phyloP scores from a whole-genome alignment of 352 stramenopile genomes.

The Globisporangium carolinianum region DNA sequence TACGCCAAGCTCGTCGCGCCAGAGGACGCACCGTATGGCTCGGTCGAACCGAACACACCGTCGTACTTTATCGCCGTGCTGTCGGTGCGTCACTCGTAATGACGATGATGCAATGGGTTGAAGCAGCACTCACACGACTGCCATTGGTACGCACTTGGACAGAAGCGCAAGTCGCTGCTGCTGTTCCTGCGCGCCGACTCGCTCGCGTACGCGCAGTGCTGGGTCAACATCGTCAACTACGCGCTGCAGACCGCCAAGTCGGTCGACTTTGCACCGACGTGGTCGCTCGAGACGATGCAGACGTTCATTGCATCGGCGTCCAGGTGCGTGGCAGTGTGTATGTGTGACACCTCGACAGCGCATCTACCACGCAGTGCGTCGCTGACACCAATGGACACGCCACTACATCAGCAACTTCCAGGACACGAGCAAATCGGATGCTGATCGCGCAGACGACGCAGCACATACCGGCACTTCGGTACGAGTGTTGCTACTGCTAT shows the following conservation, averaged over 20 bases:
- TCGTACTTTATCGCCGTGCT: constrained; percentile 69
- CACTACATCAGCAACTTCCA: constrained; percentile 10
- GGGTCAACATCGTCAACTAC: constrained; percentile 78
- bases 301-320: constrained; percentile 65
- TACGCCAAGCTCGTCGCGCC: constrained; percentile 70
- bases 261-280: constrained; percentile 54
- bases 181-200: constrained; percentile 77
- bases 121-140: background rate
- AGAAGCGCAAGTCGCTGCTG: constrained; percentile 76
- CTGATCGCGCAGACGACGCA: background rate
- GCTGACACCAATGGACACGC: background rate
- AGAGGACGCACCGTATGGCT: constrained; percentile 66
- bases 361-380: background rate
- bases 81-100: constrained; percentile 31
- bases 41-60: constrained; percentile 50
- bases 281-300: constrained; percentile 67
- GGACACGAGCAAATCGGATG: constrained; percentile 4
- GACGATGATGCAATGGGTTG: background rate
- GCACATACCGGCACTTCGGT: background rate
- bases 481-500: background rate
- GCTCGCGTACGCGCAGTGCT: constrained; percentile 54
- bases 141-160: background rate
- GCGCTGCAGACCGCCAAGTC: constrained; percentile 65
- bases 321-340: constrained; percentile 19
- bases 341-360: too few species aligned